phyloP scores from a whole-genome alignment of 2,329 filamentous ascomycete genomes.

The Thermothelomyces thermophilus region DNA sequence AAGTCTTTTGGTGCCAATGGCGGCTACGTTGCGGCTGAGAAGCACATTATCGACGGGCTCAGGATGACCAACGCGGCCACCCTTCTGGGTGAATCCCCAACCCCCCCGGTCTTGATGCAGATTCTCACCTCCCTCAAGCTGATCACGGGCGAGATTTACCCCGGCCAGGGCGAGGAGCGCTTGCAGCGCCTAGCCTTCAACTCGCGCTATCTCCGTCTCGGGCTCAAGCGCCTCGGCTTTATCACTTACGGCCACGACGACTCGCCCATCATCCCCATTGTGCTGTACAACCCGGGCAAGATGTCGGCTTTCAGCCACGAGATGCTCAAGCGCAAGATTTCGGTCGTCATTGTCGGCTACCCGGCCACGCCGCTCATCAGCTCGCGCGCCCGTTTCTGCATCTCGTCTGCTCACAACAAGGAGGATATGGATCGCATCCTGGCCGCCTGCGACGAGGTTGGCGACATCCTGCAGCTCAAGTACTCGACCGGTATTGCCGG shows the following conservation, averaged over 20 bases:
- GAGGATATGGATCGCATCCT: conserved; percentile 91
- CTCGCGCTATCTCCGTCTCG: conserved; percentile 93
- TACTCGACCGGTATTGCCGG: conserved; percentile 95
- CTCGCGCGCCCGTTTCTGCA: conserved; percentile 90
- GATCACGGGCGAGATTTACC: conserved; percentile 79
- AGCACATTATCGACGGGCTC: conserved; percentile 87
- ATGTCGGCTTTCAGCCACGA: conserved; percentile 98
- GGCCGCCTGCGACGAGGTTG: conserved; percentile 84
- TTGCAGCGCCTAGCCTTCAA: conserved; percentile 96
- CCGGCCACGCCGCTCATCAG: conserved; percentile 93
- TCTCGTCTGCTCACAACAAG: conserved; percentile 95
- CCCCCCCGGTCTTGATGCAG: conserved; percentile 83
- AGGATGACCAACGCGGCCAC: conserved; percentile 79
- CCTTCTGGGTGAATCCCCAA: conserved; percentile 78
- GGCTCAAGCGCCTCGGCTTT: conserved; percentile 91
- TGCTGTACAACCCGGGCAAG: conserved; percentile 97
- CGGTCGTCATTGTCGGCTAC: conserved; percentile 94
- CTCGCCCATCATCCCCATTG: conserved; percentile 89
- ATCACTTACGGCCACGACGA: conserved; percentile 98
- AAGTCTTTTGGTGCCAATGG: conserved; percentile 99
- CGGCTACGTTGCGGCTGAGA: conserved; percentile 87
- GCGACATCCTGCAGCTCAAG: conserved; percentile 87
- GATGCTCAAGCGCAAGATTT: conserved; percentile 97
- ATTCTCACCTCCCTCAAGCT: conserved; percentile 81
- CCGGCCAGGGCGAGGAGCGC: conserved; percentile 91